Conservation (phyloP, 2,329 filamentous ascomycete genomes). For the Ophiocordyceps polyrhachis-furcata region DNA sequence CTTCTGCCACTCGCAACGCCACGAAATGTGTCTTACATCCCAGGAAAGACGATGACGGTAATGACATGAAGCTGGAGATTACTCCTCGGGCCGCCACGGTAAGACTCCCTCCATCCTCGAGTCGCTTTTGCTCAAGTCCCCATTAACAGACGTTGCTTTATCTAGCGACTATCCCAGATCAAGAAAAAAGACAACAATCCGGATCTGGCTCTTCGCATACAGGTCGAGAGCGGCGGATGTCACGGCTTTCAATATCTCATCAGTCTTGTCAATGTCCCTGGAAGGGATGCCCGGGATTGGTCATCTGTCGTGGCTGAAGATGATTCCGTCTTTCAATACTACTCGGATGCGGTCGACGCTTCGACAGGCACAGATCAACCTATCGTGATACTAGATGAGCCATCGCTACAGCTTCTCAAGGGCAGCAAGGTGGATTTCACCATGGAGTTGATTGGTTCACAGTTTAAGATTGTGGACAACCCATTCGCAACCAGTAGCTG, state of each 20-base stretch:
- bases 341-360: slow-evolving; percentile 25
- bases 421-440: slow-evolving; percentile 95
- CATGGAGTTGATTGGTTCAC: slow-evolving; percentile 70
- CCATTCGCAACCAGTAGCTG: slow-evolving; percentile 84
- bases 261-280: slow-evolving; percentile 52
- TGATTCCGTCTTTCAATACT: slow-evolving; percentile 70
- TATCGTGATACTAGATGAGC: slow-evolving; percentile 78
- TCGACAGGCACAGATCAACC: slow-evolving; percentile 21
- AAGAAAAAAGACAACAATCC: slow-evolving; percentile 57
- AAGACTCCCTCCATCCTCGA: slow-evolving; percentile 8
- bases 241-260: slow-evolving; percentile 98
- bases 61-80: slow-evolving; percentile 69
- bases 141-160: background rate
- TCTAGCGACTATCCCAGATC: slow-evolving; percentile 55
- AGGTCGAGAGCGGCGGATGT: slow-evolving; percentile 84
- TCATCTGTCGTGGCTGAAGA: slow-evolving; percentile 40
- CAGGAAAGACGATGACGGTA: slow-evolving; percentile 62
- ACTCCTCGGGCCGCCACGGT: slow-evolving; percentile 68
- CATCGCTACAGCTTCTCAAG: slow-evolving; percentile 72
- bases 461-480: slow-evolving; percentile 95
- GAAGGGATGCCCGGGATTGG: slow-evolving; percentile 14
- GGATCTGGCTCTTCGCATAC: slow-evolving; percentile 70
- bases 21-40: slow-evolving; percentile 48
- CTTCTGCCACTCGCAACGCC: slow-evolving; percentile 15
- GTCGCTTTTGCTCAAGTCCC: too few species aligned